Evolutionary conservation across 75 land plant species (phyloP).

Genomic region (Gnetum montanum): DNA sequence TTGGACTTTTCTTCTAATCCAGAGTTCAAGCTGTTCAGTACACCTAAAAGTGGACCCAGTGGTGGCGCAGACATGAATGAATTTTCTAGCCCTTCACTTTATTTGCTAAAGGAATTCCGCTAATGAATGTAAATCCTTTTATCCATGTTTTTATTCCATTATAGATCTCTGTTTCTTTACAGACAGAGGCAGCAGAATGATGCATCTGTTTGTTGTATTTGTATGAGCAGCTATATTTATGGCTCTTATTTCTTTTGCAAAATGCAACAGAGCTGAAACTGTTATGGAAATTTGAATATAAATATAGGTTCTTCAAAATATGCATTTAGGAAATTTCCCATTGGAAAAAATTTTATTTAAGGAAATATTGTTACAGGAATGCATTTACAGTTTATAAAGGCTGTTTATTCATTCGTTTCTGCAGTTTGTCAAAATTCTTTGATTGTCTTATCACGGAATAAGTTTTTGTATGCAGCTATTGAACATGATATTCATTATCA

Average conservation of each 20-base stretch:
- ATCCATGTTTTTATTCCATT: not conserved
- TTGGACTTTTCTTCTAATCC: conserved; percentile 2
- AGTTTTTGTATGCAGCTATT: conserved; percentile 3
- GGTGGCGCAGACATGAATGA: conserved; percentile 7
- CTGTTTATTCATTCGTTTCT: too few relatives aligned
- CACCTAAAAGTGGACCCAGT: conserved; percentile 4
- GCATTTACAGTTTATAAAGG: too few relatives aligned
- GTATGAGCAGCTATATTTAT: conserved; percentile 5
- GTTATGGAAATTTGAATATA: not conserved
- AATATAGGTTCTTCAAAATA: not conserved
- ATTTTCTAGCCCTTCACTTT: conserved; percentile 9
- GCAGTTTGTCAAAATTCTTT: not conserved
- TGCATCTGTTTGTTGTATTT: conserved; percentile 6
- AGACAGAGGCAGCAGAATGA: conserved; percentile 3
- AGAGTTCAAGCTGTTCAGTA: conserved; percentile 1
- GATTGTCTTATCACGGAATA: too few relatives aligned
- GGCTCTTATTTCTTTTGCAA: not conserved
- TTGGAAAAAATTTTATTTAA: not conserved
- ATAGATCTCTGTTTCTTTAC: conserved; percentile 1
- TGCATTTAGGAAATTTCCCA: not conserved
- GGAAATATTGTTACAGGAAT: too few relatives aligned
- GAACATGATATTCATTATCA: not conserved
- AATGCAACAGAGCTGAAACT: not conserved
- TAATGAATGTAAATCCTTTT: too few relatives aligned
- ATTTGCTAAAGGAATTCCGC: conserved; percentile 11